Conservation (phyloP, 306 rosid genomes). For the Castanea sativa region DNA sequence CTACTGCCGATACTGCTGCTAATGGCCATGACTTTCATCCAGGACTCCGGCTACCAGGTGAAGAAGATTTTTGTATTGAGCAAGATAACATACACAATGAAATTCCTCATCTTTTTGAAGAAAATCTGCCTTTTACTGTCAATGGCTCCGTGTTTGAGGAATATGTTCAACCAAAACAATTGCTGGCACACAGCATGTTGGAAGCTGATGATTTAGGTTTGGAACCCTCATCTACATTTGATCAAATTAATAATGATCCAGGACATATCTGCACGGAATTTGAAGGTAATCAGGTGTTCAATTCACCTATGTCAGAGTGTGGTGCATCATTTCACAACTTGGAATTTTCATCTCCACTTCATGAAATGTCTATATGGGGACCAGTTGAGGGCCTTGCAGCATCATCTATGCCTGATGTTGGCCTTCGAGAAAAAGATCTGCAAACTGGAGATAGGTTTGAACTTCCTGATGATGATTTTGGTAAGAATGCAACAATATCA, state of each 20-base stretch:
- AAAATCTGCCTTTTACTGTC: slow-evolving; percentile 35
- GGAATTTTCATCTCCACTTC: slow-evolving; percentile 62
- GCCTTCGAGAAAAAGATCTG: slow-evolving; percentile 24
- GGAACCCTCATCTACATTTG: slow-evolving; percentile 43
- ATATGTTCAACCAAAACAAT: slow-evolving; percentile 34
- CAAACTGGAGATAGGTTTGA: slow-evolving; percentile 29
- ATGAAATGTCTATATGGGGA: slow-evolving; percentile 64
- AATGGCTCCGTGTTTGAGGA: slow-evolving; percentile 38
- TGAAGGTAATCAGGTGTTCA: slow-evolving; percentile 49
- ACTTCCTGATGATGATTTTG: slow-evolving; percentile 30
- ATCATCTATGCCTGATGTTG: slow-evolving; percentile 37
- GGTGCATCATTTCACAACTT: slow-evolving; percentile 58
- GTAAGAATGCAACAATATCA: slow-evolving; percentile 26
- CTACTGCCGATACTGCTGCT: slow-evolving; percentile 19
- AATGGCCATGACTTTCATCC: slow-evolving; percentile 36
- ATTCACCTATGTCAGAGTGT: slow-evolving; percentile 60
- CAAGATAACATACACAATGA: slow-evolving; percentile 35
- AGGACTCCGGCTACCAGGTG: slow-evolving; percentile 41
- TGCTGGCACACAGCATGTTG: slow-evolving; percentile 45
- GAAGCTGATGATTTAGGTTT: slow-evolving; percentile 38
- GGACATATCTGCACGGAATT: slow-evolving; percentile 54
- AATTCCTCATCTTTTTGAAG: slow-evolving; percentile 48
- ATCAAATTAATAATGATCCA: slow-evolving; percentile 43
- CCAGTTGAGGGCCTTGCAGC: slow-evolving; percentile 37
- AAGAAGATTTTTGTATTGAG: slow-evolving; percentile 37